Evolutionary conservation across 805 yeast genomes (phyloP).

Genomic region (Candida bentonensis): DNA sequence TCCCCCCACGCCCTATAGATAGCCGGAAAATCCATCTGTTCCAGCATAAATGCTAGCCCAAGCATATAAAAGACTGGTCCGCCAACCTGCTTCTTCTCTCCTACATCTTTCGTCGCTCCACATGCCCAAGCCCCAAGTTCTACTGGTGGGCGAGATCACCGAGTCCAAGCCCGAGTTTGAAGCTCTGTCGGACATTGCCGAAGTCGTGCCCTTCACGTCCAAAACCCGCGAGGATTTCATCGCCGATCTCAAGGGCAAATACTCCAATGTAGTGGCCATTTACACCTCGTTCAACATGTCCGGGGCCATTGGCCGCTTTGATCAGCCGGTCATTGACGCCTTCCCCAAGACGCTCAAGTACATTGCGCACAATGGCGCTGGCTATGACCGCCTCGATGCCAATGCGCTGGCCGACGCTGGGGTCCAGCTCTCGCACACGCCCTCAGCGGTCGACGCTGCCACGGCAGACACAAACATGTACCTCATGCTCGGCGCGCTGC

Average conservation of each 20-base stretch:
- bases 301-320: conserved; percentile 28
- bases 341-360: conserved; percentile 28
- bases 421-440: conserved; percentile 40
- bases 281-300: conserved; percentile 30
- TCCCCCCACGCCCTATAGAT: neutral
- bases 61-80: neutral
- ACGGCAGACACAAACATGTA: conserved; percentile 46
- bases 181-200: conserved; percentile 29
- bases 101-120: neutral
- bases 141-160: conserved; percentile 47
- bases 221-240: conserved; percentile 29
- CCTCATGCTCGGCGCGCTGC: conserved; percentile 35
- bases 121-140: conserved; percentile 38
- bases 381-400: conserved; percentile 36
- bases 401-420: conserved; percentile 26
- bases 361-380: conserved; percentile 41
- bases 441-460: conserved; percentile 36
- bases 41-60: neutral
- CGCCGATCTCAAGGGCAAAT: conserved; percentile 23
- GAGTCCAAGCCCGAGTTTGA: conserved; percentile 59
- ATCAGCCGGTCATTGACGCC: conserved; percentile 27
- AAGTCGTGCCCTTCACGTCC: conserved; percentile 30
- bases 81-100: neutral
- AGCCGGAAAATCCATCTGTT: neutral
- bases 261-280: conserved; percentile 24